Evolutionary conservation across 805 yeast genomes (phyloP).

Genomic region (Debaryomyces maramus): DNA sequence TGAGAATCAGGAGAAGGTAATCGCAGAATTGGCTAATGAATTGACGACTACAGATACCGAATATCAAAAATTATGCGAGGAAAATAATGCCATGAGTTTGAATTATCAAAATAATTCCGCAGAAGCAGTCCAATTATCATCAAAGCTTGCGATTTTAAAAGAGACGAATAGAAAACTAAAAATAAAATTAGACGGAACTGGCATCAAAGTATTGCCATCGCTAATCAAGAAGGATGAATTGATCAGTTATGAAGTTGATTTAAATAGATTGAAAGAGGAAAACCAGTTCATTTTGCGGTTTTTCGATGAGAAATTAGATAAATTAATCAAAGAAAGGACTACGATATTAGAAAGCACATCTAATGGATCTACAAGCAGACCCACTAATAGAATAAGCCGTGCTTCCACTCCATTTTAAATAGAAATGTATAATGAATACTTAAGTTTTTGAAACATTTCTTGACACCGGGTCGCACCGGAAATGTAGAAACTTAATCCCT

Average conservation of each 20-base stretch:
- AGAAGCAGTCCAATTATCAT: conserved; percentile 31
- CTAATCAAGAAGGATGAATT: conserved; percentile 36
- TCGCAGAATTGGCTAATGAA: conserved; percentile 28
- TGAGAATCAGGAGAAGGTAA: conserved; percentile 18
- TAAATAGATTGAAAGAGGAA: conserved; percentile 25
- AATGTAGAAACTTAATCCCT: no score
- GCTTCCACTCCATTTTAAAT: conserved; percentile 37
- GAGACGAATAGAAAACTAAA: conserved; percentile 18
- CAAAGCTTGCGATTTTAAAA: conserved; percentile 18
- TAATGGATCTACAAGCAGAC: conserved; percentile 30
- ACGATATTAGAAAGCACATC: conserved; percentile 27
- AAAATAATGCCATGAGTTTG: conserved; percentile 27
- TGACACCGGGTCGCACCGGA: no score
- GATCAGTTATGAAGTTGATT: conserved; percentile 24
- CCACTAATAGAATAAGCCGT: conserved; percentile 38
- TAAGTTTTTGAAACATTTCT: no score
- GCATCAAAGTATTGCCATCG: conserved; percentile 34
- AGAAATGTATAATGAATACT: no score
- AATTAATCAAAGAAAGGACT: conserved; percentile 35
- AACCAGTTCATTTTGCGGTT: conserved; percentile 29
- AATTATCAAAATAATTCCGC: conserved; percentile 36
- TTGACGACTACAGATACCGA: conserved; percentile 23
- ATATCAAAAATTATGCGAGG: conserved; percentile 24
- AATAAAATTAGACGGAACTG: conserved; percentile 32
- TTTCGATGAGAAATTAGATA: conserved; percentile 33